Evolutionary conservation across 768 basidiomycete species (phyloP), one percentile per base, ranked within the genome.

Genomic region (Hericium coralloides): DNA sequence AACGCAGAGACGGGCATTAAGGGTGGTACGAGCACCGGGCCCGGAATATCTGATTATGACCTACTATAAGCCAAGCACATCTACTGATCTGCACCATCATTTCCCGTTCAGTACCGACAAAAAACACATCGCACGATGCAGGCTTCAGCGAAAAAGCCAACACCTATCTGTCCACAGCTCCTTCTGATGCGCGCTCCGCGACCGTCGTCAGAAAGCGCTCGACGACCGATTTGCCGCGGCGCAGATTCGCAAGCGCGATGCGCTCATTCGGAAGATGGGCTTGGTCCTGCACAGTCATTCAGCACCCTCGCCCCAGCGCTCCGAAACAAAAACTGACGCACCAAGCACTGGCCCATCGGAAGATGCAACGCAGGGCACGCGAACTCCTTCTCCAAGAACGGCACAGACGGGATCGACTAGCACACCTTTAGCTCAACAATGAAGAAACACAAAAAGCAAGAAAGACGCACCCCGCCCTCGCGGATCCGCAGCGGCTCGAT

Each of bases 251-350:
- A 1, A 97, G 71, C 2, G 93, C 86, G 54, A 98, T 93, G 3
- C 92, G 79, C 69, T 99, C 97, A 67, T 99, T 90, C 2, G 93
- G 85, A 22, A 99, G 71, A 76, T 98, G 97, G 0, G 92, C 94
- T 76, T 87, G 90, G 67, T 89, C 93, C 92, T 88, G 25, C 43
- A 50, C 39, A 22, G 14, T 14, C 47, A 53, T 53, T 31, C 36
- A 57, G 52, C 25, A 50, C 47, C 59, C 53, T 23, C 3, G 22
- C 12, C 39, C 52, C 31, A 57, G 53, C 25, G 50, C 15, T 31
- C 2, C 23, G 23, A 12, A 48, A 45, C 12, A 39, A 45, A 54
- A 23, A 26, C 15, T 7, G 39, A 73, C 84, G 66, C 60, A 92
- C 92, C 41, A 86, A 83, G 68, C 89, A 90, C 67, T 95, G 92